Conservation (phyloP, 2,329 filamentous ascomycete genomes). For the Leptodontidium sp. region DNA sequence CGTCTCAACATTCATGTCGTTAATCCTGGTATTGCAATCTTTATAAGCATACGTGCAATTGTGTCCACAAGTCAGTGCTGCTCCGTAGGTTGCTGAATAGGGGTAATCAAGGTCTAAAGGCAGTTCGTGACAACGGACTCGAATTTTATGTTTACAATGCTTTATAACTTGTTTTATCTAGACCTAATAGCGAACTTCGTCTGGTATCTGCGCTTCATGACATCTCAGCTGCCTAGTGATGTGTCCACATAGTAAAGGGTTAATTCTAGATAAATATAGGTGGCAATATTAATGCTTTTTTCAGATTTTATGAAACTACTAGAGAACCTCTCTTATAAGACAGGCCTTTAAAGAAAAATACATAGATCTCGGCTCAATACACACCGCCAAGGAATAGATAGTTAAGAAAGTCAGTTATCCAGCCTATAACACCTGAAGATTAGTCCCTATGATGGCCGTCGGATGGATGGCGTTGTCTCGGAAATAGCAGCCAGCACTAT, state of each 20-base stretch:
- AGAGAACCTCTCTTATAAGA: too few relatives aligned
- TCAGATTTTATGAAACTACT: too few relatives aligned
- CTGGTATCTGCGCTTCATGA: slow-evolving; percentile 54
- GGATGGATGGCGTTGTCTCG: too few relatives aligned
- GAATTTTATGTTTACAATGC: slow-evolving; percentile 62
- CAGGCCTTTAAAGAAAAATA: too few relatives aligned
- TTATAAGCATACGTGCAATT: slow-evolving; percentile 58
- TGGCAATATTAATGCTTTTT: too few relatives aligned
- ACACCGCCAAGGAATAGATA: too few relatives aligned
- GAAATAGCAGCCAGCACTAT: too few relatives aligned
- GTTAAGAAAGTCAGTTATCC: too few relatives aligned
- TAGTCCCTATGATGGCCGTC: too few relatives aligned
- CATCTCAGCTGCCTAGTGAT: slow-evolving; percentile 46
- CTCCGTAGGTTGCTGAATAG: slow-evolving; percentile 59
- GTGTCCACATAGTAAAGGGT: slow-evolving; percentile 54
- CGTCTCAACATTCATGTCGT: slow-evolving; percentile 42
- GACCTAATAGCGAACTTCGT: slow-evolving; percentile 57
- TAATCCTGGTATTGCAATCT: slow-evolving; percentile 54
- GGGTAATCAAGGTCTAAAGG: slow-evolving; percentile 47
- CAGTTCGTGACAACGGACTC: slow-evolving; percentile 61
- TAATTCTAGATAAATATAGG: too few relatives aligned
- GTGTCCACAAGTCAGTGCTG: slow-evolving; percentile 64
- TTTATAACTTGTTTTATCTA: slow-evolving; percentile 58
- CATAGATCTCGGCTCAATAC: too few relatives aligned
- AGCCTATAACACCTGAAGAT: too few relatives aligned